Evolutionary conservation across 306 rosid genomes (phyloP), one percentile per base, ranked within the genome.

Genomic region (Vigna radiata): DNA sequence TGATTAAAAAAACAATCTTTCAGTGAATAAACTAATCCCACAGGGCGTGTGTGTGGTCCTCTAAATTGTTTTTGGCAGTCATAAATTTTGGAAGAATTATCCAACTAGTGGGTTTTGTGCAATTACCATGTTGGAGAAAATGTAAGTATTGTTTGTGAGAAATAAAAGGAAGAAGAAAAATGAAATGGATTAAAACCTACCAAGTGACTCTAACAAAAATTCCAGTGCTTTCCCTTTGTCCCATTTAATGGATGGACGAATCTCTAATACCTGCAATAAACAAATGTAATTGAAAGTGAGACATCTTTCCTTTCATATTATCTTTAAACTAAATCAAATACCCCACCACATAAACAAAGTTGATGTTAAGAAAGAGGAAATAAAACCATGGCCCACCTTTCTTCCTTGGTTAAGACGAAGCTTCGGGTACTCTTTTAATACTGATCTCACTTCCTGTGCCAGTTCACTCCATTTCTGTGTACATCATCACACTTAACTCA

Each of bases 191-290:
- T 16, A 58, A 55, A 71, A 87, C 96, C 87, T 80, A 95, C 98
- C 98, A 1, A 95, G 97, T 69, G 98, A 87, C 80, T 92, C 94
- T 55, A 95, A 77, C 86, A 95, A 81, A 88, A 92, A 95, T 52
- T 95, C 98, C 47, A 95, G 87, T 27, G 98, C 98, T 69, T 89
- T 89, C 68, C 98, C 98, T 68, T 95, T 95, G 92, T 95, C 98
- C 98, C 98, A 95, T 87, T 92, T 92, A 86, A 95, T 90, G 25
- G 96, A 73, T 59, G 98, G 98, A 63, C 97, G 98, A 43, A 95
- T 90, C 88, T 95, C 98, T 49, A 95, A 77, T 43, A 95, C 98
- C 98, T 94, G 88, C 63, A 71, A 52, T 73, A 62, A 46, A 81
- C 49, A 79, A 83, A 77, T 47, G 73, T 37, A 15, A 77, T 65